These are phyloP conservation scores for Stropharia rugosoannulata DNA, from an alignment of 768 basidiomycete genomes.

Conservation along the genomic window DNA sequence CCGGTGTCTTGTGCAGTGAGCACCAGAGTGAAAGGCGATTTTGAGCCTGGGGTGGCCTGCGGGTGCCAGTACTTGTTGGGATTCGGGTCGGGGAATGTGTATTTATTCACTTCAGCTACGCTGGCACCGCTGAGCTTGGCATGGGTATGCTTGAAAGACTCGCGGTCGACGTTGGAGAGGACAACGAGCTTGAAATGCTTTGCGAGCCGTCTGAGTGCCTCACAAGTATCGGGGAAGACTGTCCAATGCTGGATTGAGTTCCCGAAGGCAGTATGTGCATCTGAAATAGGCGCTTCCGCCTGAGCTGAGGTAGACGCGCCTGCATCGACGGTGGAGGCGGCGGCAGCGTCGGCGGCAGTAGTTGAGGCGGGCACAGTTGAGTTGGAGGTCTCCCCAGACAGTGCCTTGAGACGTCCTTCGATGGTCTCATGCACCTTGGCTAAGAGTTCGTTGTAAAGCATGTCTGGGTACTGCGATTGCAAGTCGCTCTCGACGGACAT, in stretches of 20 bases:
- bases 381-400: conserved; percentile 19
- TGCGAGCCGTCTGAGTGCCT: conserved; percentile 58
- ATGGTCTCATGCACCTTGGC: conserved; percentile 42
- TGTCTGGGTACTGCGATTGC: conserved; percentile 53
- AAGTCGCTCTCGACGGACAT: conserved; percentile 53
- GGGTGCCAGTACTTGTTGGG: conserved; percentile 42
- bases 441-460: conserved; percentile 63
- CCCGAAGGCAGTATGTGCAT: conserved; percentile 51
- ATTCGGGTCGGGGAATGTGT: conserved; percentile 32
- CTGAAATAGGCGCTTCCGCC: background rate
- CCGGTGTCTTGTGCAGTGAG: conserved; percentile 72
- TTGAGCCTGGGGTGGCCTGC: conserved; percentile 35
- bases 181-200: conserved; percentile 68
- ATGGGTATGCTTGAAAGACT: conserved; percentile 62
- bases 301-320: conserved; percentile 18
- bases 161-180: conserved; percentile 73
- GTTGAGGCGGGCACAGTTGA: background rate
- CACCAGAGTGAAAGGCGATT: conserved; percentile 64
- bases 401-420: conserved; percentile 33
- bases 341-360: conserved; percentile 1
- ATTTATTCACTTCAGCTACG: conserved; percentile 20
- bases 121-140: conserved; percentile 43
- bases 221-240: conserved; percentile 64
- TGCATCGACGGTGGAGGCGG: conserved; percentile 6
- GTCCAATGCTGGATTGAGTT: conserved; percentile 61